Base-by-base conservation (phyloP, 1,139 yeast species). In the Lipomyces yarrowii region DNA sequence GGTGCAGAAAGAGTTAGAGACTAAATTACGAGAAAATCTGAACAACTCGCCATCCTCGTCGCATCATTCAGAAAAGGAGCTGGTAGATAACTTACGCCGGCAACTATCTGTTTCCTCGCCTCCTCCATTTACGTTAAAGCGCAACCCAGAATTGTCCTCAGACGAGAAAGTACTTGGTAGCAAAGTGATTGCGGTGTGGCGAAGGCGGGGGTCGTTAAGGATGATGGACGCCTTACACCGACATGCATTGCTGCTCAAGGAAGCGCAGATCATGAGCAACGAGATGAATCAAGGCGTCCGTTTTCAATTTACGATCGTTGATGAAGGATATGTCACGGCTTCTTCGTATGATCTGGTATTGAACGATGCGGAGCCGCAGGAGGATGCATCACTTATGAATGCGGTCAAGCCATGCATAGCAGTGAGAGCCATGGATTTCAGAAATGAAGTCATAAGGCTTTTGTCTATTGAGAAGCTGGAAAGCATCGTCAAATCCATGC, bases 291-390 rank as follows among this genome's bases (percentile, higher is more conserved):
- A 64, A n/a, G 63, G 63, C 5, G 30, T 73, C 11, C 61, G 63
- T 18, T 71, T 73, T 46, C 77, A 75, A 64, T 64, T 73, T 56
- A 65, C 73, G 53, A 65, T 74, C 15, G 62, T 71, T 15, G 74
- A 71, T 51, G 67, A 57, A 15, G 63, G 33, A 23, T 55, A 30
- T 42, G 57, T 26, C 15, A 56, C 56, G 33, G 62, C 63, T 18
- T 70, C 70, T 15, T 64, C 68, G 15, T 60, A 60, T 51, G 71
- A 63, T 33, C 53, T 62, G 35, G 65, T 63, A 55, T 57, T 65
- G 30, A 64, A 62, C 54, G 63, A 64, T 5, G 46, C 57, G 18
- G 67, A 59, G 18, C 60, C 67, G 11, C 64, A 62, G 2, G 67
- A 63, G 26, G 64, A 59, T 15, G 52, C 60, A 13, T 48, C 57